Evolutionary conservation across 2,329 filamentous ascomycete species (phyloP), one percentile per base, ranked within the genome.

Genomic region (Aspergillus tamarii): DNA sequence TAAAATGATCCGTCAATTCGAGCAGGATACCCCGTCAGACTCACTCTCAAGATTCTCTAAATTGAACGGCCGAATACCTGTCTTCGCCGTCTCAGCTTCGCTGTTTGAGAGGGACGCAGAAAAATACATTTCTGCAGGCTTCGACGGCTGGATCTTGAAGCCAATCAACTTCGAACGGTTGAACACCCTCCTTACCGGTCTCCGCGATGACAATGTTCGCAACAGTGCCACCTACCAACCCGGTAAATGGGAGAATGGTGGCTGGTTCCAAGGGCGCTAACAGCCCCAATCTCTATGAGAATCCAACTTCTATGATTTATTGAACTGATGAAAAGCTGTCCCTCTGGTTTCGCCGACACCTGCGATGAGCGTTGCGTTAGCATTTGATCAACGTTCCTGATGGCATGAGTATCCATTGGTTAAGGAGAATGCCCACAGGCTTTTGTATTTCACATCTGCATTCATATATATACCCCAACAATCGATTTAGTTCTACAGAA

Each of bases 141-240:
- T 96, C 69, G 93, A 96, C 69, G 93, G 91, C 28, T 96, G 93
- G 93, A 93, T 97, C 30, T 81, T 96, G 62, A 96, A 97, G 72
- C 93, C 93, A 0, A 91, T 96, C 48, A 89, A 94, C 64, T 96
- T 97, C 73, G 86, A 87, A 69, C 85, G 93, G 19, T 82, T 96
- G 0, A 87, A 87, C 63, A 83, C 85, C 26, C 82, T 96, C 6
- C 83, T 97, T 60, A 78, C 82, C 1, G 93, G 92, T 0, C 90
- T 95, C 46, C 83, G 88, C 3, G 84, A 92, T 55, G 79, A 84
- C 0, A 77, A 84, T 0, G 79, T 85, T 0, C 84, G 92, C 26
- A 78, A 85, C 21, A 77, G 82, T n/a, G 89, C 88, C 64, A 77
- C 94, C 0, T 96, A 96, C 71, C 78, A 83, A 52, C 82, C 87